Evolutionary conservation across 1,139 yeast genomes (phyloP).

Genomic region (Debaryomycetaceae sp.): DNA sequence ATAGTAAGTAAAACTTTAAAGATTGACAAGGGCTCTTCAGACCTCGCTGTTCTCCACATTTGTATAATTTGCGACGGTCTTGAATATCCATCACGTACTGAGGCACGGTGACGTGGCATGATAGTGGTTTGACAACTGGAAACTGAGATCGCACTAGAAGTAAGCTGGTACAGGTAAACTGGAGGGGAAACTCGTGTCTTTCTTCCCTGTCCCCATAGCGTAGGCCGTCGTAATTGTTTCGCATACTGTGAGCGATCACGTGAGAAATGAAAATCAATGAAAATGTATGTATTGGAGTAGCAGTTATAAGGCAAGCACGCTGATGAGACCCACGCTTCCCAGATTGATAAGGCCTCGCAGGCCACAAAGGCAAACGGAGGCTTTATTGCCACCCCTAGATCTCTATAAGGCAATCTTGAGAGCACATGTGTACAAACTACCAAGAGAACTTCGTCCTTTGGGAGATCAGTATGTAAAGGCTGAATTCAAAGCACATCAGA

Average conservation of each 20-base stretch:
- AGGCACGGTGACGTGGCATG: too few relatives aligned
- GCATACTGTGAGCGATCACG: too few relatives aligned
- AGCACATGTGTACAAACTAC: slow-evolving; percentile 66
- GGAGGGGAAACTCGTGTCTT: neutral
- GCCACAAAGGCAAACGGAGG: slow-evolving; percentile 50
- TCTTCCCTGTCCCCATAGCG: neutral
- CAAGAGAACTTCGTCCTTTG: slow-evolving; percentile 64
- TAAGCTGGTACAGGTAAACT: neutral
- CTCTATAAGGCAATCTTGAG: slow-evolving; percentile 76
- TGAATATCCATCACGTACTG: too few relatives aligned
- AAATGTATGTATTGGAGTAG: neutral
- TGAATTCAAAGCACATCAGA: slow-evolving; percentile 85
- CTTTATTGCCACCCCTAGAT: slow-evolving; percentile 76
- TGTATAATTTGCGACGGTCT: too few relatives aligned
- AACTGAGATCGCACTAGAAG: neutral
- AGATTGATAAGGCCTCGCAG: slow-evolving; percentile 55
- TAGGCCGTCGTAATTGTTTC: too few relatives aligned
- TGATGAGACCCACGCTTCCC: slow-evolving; percentile 50
- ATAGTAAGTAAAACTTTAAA: too few relatives aligned
- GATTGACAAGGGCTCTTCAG: too few relatives aligned
- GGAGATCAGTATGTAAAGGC: slow-evolving; percentile 90
- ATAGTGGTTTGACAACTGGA: neutral
- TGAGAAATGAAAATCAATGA: too few relatives aligned
- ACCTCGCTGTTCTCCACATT: too few relatives aligned
- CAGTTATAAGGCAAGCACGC: neutral